These are phyloP conservation scores for Monilinia vaccinii-corymbosi DNA, from an alignment of 2,329 filamentous ascomycete genomes.

Conservation along the genomic window DNA sequence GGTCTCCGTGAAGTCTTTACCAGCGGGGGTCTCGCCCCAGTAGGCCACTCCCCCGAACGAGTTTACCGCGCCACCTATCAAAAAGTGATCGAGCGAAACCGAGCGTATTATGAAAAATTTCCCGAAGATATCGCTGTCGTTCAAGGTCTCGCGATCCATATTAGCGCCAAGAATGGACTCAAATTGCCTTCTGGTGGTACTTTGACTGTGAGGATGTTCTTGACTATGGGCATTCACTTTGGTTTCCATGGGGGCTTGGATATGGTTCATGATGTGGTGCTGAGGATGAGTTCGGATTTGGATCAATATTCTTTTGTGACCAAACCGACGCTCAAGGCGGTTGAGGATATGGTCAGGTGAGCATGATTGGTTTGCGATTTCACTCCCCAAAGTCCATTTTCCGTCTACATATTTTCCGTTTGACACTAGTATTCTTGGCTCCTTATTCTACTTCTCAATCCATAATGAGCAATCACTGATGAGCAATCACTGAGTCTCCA, in stretches of 20 bases:
- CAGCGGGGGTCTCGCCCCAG: conserved; percentile 73
- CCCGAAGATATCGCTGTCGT: conserved; percentile 68
- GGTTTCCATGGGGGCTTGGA: conserved; percentile 74
- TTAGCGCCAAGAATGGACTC: conserved; percentile 50
- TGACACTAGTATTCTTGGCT: too few relatives aligned
- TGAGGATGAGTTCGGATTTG: conserved; percentile 64
- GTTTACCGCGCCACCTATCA: conserved; percentile 67
- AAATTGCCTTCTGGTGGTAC: conserved; percentile 62
- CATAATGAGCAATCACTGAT: too few relatives aligned
- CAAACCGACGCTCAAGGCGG: conserved; percentile 54
- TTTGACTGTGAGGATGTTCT: conserved; percentile 64
- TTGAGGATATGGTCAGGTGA: conserved; percentile 47
- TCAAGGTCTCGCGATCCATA: conserved; percentile 33
- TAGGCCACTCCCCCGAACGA: conserved; percentile 61
- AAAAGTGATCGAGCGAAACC: conserved; percentile 63
- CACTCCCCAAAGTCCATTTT: neutral
- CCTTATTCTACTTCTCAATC: neutral
- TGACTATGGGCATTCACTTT: conserved; percentile 69
- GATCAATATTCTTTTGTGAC: conserved; percentile 69
- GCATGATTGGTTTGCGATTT: neutral
- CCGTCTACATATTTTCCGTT: too few relatives aligned
- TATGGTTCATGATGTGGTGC: conserved; percentile 61
- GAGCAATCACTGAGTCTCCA: neutral
- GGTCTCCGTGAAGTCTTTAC: conserved; percentile 76
- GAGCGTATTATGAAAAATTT: conserved; percentile 70